These are phyloP conservation scores for Phytophthora citrophthora DNA, from an alignment of 352 stramenopile genomes.

Conservation along the genomic window DNA sequence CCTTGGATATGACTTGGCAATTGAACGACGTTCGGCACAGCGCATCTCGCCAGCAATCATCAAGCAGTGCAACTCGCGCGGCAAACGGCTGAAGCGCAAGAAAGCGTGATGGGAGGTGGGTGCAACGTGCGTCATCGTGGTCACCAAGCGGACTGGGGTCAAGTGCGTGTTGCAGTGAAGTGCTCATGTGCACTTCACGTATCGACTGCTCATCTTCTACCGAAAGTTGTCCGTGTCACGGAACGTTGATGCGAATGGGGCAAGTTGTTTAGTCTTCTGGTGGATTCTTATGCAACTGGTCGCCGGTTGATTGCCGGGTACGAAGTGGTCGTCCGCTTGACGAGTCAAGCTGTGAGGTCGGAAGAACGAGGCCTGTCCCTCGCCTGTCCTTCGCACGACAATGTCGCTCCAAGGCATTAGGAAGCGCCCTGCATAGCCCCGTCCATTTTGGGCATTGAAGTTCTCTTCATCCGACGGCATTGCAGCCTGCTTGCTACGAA, in stretches of 20 bases:
- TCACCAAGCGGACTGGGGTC: slow-evolving; percentile 11
- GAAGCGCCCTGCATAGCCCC: not conserved
- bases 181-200: too few relatives aligned
- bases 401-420: slow-evolving; percentile 4
- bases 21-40: slow-evolving; percentile 10
- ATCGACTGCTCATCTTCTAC: too few relatives aligned
- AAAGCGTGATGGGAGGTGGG: slow-evolving; percentile 10
- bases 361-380: slow-evolving; percentile 16
- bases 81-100: slow-evolving; percentile 21
- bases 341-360: slow-evolving; percentile 11
- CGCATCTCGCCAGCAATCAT: slow-evolving; percentile 23
- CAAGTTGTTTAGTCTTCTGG: too few relatives aligned
- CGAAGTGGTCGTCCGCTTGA: not conserved
- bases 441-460: not conserved
- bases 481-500: not conserved
- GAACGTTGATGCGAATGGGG: too few relatives aligned
- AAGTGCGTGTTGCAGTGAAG: not conserved
- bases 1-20: not conserved
- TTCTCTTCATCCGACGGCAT: not conserved
- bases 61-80: not conserved
- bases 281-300: slow-evolving; percentile 10
- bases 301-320: not conserved
- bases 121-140: slow-evolving; percentile 1
- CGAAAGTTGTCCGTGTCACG: too few relatives aligned
- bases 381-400: slow-evolving; percentile 10